Evolutionary conservation across 2,329 filamentous ascomycete species (phyloP), one percentile per base, ranked within the genome.

Genomic region (Fusarium sp.): DNA sequence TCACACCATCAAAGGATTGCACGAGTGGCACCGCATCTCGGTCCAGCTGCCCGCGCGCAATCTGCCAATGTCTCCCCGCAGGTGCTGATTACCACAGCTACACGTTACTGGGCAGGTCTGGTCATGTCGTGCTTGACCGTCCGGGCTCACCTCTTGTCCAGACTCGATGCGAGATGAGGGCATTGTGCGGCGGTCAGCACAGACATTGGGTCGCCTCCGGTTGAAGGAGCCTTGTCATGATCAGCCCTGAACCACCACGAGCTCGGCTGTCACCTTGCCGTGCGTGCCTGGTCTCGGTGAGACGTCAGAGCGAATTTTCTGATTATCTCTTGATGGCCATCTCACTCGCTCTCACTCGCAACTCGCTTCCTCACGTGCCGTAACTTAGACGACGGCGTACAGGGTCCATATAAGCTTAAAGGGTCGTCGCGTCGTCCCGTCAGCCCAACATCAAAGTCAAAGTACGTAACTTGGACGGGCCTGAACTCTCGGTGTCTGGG

Each of bases 391-490:
- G 56, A 64, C 50, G 43, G 63, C 52, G 65, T 65, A 74, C 67
- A 68, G 61, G 45, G 72, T 68, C 71, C 60, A 79, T 74, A 79
- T 79, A 78, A 78, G 77, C 74, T 79, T 78, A 79, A 79, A 76
- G 62, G 27, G 58, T 56, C 54, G 58, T 72, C 52, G 50, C 56
- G 45, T 63, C 67, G 43, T 59, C 50, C 65, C 60, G 61, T 65
- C 41, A 65, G 29, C 52, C 56, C 43, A 67, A 73, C 67, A 54
- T 67, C 67, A 74, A 58, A 73, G 70, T 68, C 70, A 73, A 65
- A 31, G 31, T 58, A 64, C 31, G 33, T 62, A 39, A 37, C 37
- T 45, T 50, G 56, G 41, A 52, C 64, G 50, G 54, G 52, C 31
- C 67, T 60, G 39, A 37, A 62, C 35, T 52, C 50, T 74, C 27